phyloP scores from a whole-genome alignment of 495 filamentous ascomycete genomes.

The Rusavskia elegans region DNA sequence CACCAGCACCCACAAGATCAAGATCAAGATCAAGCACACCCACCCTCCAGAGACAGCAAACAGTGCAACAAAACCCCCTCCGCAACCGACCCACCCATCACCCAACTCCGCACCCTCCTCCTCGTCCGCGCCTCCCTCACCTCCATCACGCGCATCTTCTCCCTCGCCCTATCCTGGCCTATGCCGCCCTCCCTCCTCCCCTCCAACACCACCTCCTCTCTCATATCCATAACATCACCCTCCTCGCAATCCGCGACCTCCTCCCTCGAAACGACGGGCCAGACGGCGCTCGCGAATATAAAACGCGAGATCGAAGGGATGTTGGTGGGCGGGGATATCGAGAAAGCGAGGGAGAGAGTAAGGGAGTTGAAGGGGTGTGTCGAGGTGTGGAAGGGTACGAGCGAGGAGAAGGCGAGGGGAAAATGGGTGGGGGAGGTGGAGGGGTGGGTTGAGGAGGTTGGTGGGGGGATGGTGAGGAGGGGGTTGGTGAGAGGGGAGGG shows the following conservation, averaged over 20 bases:
- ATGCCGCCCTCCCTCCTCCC: slow-evolving; percentile 62
- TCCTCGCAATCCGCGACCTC: slow-evolving; percentile 33
- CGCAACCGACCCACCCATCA: slow-evolving; percentile 26
- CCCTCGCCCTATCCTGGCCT: slow-evolving; percentile 84
- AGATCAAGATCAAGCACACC: too few species aligned
- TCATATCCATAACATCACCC: slow-evolving; percentile 68
- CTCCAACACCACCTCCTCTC: slow-evolving; percentile 37
- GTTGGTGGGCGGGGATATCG: slow-evolving; percentile 24
- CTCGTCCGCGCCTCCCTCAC: slow-evolving; percentile 70
- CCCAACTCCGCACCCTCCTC: slow-evolving; percentile 64
- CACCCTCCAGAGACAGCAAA: neutral
- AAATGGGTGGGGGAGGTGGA: slow-evolving; percentile 70
- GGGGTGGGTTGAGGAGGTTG: slow-evolving; percentile 34
- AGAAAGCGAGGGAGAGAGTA: slow-evolving; percentile 16
- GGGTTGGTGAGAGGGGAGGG: slow-evolving; percentile 20
- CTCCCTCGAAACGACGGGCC: slow-evolving; percentile 5
- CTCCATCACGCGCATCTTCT: slow-evolving; percentile 74
- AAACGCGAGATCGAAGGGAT: slow-evolving; percentile 56
- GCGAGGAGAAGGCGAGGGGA: slow-evolving; percentile 72
- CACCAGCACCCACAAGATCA: too few species aligned
- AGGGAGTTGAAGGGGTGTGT: slow-evolving; percentile 47
- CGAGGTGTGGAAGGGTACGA: slow-evolving; percentile 80
- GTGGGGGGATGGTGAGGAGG: slow-evolving; percentile 12
- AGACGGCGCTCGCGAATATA: slow-evolving; percentile 51
- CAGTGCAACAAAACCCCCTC: slow-evolving; percentile 15